phyloP scores from a whole-genome alignment of 1,284 basidiomycete species.

The Tausonia pullulans region DNA sequence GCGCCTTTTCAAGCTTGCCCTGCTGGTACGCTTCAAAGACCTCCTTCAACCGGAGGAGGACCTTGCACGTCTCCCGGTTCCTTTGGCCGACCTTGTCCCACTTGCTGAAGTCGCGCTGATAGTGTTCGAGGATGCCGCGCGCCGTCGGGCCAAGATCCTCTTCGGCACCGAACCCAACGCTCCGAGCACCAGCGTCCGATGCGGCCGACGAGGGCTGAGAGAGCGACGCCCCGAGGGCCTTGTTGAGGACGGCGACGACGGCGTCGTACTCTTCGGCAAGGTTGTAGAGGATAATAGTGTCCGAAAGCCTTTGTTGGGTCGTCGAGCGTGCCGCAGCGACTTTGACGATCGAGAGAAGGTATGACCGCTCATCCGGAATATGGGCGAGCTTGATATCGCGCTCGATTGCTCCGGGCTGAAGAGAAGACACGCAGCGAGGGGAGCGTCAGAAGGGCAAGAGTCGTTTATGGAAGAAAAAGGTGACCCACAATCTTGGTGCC shows the following conservation, averaged over 20 bases:
- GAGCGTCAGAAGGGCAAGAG: background rate
- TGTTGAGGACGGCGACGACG: conserved; percentile 78
- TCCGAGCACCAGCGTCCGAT: conserved; percentile 18
- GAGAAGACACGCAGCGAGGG: background rate
- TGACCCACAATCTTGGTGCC: conserved; percentile 70
- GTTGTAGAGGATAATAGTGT: conserved; percentile 93
- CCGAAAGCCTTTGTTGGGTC: conserved; percentile 57
- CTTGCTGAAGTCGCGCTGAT: conserved; percentile 66
- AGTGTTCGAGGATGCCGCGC: conserved; percentile 70
- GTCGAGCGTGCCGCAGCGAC: conserved; percentile 65
- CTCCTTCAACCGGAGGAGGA: conserved; percentile 68
- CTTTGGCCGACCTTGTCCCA: conserved; percentile 65
- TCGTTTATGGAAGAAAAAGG: background rate
- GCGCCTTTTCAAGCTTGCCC: conserved; percentile 60
- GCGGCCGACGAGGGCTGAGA: conserved; percentile 41
- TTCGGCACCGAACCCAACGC: conserved; percentile 52
- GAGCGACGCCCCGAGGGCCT: conserved; percentile 76
- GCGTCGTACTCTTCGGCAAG: conserved; percentile 83
- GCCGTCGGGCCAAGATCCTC: conserved; percentile 66
- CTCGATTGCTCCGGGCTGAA: conserved; percentile 74
- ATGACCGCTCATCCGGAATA: conserved; percentile 57
- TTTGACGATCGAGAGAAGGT: conserved; percentile 70
- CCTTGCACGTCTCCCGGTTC: conserved; percentile 49
- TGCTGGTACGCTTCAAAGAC: conserved; percentile 65
- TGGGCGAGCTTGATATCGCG: conserved; percentile 66